Conservation (phyloP, 345 rosid species). For the Ceriops decandra region DNA sequence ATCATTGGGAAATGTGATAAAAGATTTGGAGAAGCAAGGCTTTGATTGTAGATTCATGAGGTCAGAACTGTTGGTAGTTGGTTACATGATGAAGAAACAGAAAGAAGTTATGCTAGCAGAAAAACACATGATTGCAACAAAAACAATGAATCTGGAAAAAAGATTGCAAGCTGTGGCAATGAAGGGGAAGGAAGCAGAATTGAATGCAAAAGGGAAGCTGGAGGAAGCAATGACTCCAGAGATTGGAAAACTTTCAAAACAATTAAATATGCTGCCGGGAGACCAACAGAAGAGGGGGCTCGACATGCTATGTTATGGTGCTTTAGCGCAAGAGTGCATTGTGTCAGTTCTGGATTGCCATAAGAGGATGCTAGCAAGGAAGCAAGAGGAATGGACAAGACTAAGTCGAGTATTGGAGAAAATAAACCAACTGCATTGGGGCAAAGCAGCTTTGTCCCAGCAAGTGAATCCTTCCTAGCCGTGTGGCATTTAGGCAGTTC, state of each 20-base stretch:
- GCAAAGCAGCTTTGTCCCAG: constrained; percentile 4
- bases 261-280: background rate
- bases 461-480: too few species aligned
- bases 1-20: constrained; percentile 19
- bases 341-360: constrained; percentile 12
- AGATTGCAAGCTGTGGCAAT: constrained; percentile 8
- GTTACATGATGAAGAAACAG: constrained; percentile 19
- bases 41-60: constrained; percentile 33
- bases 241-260: background rate
- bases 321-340: constrained; percentile 10
- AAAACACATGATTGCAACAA: constrained; percentile 18
- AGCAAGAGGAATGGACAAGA: constrained; percentile 27
- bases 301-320: background rate
- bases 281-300: background rate
- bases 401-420: constrained; percentile 17
- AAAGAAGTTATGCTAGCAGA: constrained; percentile 18
- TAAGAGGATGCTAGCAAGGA: constrained; percentile 18
- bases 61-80: constrained; percentile 24
- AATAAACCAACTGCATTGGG: constrained; percentile 12
- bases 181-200: constrained; percentile 5
- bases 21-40: constrained; percentile 24
- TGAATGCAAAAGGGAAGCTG: background rate
- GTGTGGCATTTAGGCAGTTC: too few species aligned
- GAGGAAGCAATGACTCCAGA: background rate
- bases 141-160: constrained; percentile 12